Base-by-base conservation (phyloP, 2,329 filamentous ascomycete genomes). In the Canariomyces notabilis region DNA sequence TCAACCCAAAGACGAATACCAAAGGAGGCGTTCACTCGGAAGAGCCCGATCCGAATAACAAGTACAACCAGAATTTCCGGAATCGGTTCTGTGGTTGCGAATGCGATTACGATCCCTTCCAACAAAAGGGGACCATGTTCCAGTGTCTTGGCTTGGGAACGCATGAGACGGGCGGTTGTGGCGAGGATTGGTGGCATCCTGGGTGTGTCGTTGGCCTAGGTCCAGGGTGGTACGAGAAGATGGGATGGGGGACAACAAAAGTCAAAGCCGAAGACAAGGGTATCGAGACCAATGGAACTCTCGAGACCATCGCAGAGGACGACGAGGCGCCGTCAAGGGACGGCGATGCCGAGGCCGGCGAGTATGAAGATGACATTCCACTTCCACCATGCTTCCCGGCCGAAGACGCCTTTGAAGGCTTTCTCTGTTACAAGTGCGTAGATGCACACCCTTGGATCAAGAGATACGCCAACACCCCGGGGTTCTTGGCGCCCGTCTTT, bases 101-200 rank as follows among this genome's bases (percentile, higher is more conserved):
- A 22, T 85, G 90, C 59, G 81, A 90, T 49, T 98, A 98, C 62
- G 86, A 96, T 62, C 82, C 91, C 0, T 79, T 91, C 38, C 76
- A 87, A 62, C 89, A 98, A 64, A 94, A 91, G 58, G 91, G 91
- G 0, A 97, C 90, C 32, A 98, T 98, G 93, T 98, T 94, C 58
- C 93, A 98, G 65, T 98, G 93, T 62, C 66, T 97, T 2, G 91
- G 91, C 0, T 71, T 97, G 1, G 89, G 89, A 1, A 85, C 81
- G 0, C 75, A 79, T 11, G 85, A 91, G 55, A 83, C 84, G 1
- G 90, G 90, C 14, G 91, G 90, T 4, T 97, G 91, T 66, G 91
- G 91, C 11, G 91, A 97, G 68, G 91, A 97, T 62, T 97, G 91
- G 91, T 97, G 89, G 76, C 91, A 97, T 68, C 89, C 91, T 0